These are phyloP conservation scores for Nakazawaea populi DNA, from an alignment of 805 yeast genomes.

Conservation along the genomic window DNA sequence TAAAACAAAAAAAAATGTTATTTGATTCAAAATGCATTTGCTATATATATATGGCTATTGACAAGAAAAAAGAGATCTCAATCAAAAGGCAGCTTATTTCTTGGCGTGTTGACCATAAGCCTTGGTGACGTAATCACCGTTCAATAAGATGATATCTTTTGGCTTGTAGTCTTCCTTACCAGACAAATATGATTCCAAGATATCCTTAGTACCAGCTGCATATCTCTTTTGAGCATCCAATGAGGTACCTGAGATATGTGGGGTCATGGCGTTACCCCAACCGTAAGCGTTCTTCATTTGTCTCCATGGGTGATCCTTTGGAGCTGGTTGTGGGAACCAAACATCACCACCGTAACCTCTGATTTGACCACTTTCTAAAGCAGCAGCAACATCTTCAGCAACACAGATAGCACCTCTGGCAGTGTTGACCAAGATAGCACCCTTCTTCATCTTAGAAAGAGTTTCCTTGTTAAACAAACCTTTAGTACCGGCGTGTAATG, in stretches of 20 bases:
- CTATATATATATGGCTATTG: no score
- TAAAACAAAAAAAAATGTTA: neutral
- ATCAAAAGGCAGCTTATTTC: neutral
- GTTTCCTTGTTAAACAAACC: constrained; percentile 65
- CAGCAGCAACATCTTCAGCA: constrained; percentile 70
- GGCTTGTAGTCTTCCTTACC: constrained; percentile 65
- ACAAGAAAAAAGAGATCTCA: neutral
- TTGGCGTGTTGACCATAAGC: constrained; percentile 57
- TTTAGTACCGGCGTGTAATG: constrained; percentile 63
- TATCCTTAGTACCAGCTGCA: constrained; percentile 61
- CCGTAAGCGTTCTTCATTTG: constrained; percentile 56
- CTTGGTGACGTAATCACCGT: constrained; percentile 69
- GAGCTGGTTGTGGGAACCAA: constrained; percentile 84
- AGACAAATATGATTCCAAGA: constrained; percentile 57
- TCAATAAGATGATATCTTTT: constrained; percentile 63
- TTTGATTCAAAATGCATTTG: neutral
- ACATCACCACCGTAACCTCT: constrained; percentile 85
- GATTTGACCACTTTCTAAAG: constrained; percentile 60
- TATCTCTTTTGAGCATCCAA: constrained; percentile 76
- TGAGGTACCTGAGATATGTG: constrained; percentile 75
- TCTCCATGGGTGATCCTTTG: constrained; percentile 75
- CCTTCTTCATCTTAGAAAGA: constrained; percentile 64
- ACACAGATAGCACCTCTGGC: constrained; percentile 80
- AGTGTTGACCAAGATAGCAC: constrained; percentile 70
- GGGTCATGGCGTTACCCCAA: constrained; percentile 82